A percentile compares a stretch with the other conserved stretches of the same genome.
phyloP scores from a whole-genome alignment of 805 yeast genomes.

The Teunomyces funiuensis region DNA sequence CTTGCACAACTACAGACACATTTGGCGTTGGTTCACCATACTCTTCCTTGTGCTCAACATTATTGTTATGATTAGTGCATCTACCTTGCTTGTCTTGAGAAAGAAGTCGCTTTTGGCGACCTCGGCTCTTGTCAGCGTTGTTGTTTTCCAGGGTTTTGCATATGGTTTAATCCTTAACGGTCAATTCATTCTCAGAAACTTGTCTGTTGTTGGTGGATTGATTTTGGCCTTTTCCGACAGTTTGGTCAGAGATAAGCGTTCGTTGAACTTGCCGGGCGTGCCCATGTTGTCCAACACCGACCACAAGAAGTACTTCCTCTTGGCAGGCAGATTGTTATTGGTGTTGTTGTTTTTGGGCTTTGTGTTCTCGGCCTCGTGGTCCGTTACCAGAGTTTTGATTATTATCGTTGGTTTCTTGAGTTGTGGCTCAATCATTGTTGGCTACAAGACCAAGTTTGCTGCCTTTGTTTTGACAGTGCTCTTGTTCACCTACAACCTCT shows the following conservation, averaged over 20 bases:
- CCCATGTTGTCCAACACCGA: constrained; percentile 70
- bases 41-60: constrained; percentile 66
- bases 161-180: constrained; percentile 85
- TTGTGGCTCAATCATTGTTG: constrained; percentile 79
- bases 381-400: constrained; percentile 59
- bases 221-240: constrained; percentile 85
- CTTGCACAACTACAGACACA: constrained; percentile 73
- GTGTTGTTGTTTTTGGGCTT: constrained; percentile 84
- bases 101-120: constrained; percentile 71
- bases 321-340: constrained; percentile 86
- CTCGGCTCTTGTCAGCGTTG: constrained; percentile 64
- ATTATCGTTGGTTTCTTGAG: constrained; percentile 68
- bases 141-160: constrained; percentile 78
- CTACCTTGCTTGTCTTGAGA: constrained; percentile 68
- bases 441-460: constrained; percentile 88
- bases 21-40: constrained; percentile 76
- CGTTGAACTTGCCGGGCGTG: constrained; percentile 68
- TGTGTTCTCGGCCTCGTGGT: constrained; percentile 73
- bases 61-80: constrained; percentile 67
- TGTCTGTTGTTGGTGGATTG: constrained; percentile 90
- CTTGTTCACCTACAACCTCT: constrained; percentile 71
- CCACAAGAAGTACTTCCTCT: constrained; percentile 73
- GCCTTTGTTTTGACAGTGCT: constrained; percentile 70
- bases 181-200: constrained; percentile 78
- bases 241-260: constrained; percentile 71